Evolutionary conservation across 371 early-diverging fungal genomes (phyloP).

Genomic region (Smittium culicis): DNA sequence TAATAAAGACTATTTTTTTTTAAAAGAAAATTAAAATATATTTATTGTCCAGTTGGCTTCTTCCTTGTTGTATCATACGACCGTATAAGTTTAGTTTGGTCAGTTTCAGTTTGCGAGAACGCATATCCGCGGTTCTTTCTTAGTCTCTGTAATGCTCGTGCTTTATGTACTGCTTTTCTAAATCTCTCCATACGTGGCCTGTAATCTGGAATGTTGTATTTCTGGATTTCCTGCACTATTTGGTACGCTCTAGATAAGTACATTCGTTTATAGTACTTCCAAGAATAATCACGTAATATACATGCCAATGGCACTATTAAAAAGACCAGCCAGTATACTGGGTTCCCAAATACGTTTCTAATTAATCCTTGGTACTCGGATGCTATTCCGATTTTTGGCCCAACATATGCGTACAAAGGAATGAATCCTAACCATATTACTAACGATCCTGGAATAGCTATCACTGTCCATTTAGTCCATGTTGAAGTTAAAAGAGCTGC

Average conservation of each 20-base stretch:
- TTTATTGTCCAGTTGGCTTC: constrained; percentile 58
- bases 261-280: constrained; percentile 78
- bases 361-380: constrained; percentile 71
- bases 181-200: constrained; percentile 93
- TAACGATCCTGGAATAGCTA: constrained; percentile 75
- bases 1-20: too few relatives aligned
- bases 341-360: constrained; percentile 53
- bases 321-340: constrained; percentile 75
- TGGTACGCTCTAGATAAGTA: constrained; percentile 70
- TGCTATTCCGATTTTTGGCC: constrained; percentile 56
- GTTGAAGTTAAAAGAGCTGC: constrained; percentile 69
- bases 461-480: constrained; percentile 74
- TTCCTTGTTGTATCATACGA: constrained; percentile 90
- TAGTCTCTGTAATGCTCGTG: constrained; percentile 79
- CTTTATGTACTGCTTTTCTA: constrained; percentile 93
- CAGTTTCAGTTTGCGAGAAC: constrained; percentile 92
- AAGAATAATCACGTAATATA: constrained; percentile 70
- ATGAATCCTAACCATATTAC: constrained; percentile 73
- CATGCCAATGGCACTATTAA: constrained; percentile 67
- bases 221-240: constrained; percentile 93
- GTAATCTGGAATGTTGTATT: constrained; percentile 95
- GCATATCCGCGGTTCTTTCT: constrained; percentile 90
- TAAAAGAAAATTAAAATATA: background rate
- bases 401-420: constrained; percentile 70
- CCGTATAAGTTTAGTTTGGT: constrained; percentile 83